phyloP scores from a whole-genome alignment of 1,284 basidiomycete species.

The Thelephora terrestris region DNA sequence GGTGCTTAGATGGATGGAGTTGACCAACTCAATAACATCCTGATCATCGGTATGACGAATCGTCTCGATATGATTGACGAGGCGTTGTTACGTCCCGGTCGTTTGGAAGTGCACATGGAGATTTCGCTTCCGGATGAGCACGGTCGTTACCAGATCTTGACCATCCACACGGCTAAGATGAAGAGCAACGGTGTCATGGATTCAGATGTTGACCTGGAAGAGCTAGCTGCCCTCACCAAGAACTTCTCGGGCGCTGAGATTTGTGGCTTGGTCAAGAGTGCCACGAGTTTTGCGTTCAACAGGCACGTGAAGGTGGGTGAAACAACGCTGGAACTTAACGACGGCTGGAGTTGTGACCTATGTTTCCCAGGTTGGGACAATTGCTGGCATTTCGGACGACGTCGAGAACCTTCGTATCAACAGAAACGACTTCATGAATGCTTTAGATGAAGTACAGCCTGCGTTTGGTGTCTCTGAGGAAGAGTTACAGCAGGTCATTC shows the following conservation, averaged over 20 bases:
- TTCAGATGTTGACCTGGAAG: conserved; percentile 72
- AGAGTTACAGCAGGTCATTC: conserved; percentile 88
- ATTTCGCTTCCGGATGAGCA: conserved; percentile 94
- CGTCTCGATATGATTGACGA: conserved; percentile 99
- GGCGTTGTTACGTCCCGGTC: conserved; percentile 92
- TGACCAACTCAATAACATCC: conserved; percentile 97
- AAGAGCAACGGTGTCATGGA: conserved; percentile 88
- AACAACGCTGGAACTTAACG: not conserved
- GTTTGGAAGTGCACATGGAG: conserved; percentile 99
- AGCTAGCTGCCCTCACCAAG: conserved; percentile 84
- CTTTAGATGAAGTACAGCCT: conserved; percentile 92
- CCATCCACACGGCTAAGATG: conserved; percentile 96
- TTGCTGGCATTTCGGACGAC: conserved; percentile 94
- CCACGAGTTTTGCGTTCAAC: conserved; percentile 96
- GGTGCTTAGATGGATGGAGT: conserved; percentile 90
- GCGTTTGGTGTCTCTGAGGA: conserved; percentile 98
- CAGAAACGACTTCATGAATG: conserved; percentile 81
- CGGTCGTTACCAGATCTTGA: conserved; percentile 90
- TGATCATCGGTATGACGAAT: conserved; percentile 99
- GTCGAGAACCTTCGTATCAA: conserved; percentile 91
- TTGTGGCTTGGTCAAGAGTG: conserved; percentile 92
- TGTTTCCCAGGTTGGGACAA: conserved; percentile 65
- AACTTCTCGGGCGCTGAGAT: conserved; percentile 99
- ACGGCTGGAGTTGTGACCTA: not conserved
- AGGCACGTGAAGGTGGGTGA: conserved; percentile 77